phyloP scores from a whole-genome alignment of 179 eudicot species.

The Heliamphora pulchella region DNA sequence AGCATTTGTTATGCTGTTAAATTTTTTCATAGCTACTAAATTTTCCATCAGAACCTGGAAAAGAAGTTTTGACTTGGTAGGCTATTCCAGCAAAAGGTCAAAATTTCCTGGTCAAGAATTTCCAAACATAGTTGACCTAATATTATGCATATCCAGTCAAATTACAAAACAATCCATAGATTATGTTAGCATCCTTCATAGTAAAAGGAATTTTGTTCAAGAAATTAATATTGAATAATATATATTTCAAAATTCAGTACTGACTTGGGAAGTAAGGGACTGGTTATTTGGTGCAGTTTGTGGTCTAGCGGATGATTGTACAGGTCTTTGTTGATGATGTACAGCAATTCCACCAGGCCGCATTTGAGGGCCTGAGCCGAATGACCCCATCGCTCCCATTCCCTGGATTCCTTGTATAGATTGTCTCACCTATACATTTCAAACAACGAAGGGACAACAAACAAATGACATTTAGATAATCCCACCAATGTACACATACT shows the following conservation, averaged over 20 bases:
- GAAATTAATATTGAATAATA: not conserved
- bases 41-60: not conserved
- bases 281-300: conserved; percentile 34
- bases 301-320: conserved; percentile 53
- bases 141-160: not conserved
- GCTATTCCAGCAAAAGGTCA: not conserved
- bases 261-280: conserved; percentile 49
- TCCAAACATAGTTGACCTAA: not conserved
- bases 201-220: not conserved
- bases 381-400: conserved; percentile 42
- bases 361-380: conserved; percentile 36
- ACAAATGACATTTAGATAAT: not conserved
- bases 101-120: not conserved
- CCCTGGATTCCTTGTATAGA: conserved; percentile 42
- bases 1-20: not conserved
- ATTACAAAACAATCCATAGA: not conserved
- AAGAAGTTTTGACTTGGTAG: not conserved
- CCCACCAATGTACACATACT: not conserved
- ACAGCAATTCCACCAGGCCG: conserved; percentile 47
- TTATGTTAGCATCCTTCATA: not conserved
- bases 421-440: conserved; percentile 42
- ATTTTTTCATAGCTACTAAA: not conserved
- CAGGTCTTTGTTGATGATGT: conserved; percentile 54
- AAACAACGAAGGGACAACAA: conserved; percentile 5
- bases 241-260: conserved; percentile 15